Conservation (phyloP, 192 early-diverging fungal species). For the Coemansia sp. region DNA sequence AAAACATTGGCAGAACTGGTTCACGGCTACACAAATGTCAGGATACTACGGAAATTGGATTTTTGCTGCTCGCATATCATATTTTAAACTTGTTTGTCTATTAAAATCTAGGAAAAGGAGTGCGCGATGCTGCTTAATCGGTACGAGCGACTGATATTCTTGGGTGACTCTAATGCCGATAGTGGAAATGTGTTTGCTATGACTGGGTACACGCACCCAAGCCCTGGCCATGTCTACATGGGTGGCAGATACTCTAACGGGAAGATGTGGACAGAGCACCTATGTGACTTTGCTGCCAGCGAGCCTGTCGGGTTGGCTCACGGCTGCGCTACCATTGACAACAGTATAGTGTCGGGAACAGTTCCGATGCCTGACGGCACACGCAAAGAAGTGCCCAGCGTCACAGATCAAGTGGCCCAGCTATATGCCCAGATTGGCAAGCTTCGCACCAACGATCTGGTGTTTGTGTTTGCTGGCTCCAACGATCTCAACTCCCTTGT, state of each 20-base stretch:
- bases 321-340: conserved; percentile 48
- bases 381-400: conserved; percentile 28
- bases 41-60: not conserved
- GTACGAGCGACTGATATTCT: conserved; percentile 31
- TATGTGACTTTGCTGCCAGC: conserved; percentile 7
- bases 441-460: conserved; percentile 24
- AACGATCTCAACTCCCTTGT: conserved; percentile 49
- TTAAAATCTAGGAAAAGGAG: not conserved
- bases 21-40: not conserved
- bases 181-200: conserved; percentile 43
- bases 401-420: conserved; percentile 18
- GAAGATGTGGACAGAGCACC: conserved; percentile 37
- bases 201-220: conserved; percentile 22
- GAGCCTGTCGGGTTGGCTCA: conserved; percentile 27
- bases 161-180: conserved; percentile 49
- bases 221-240: conserved; percentile 26
- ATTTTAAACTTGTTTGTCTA: not conserved
- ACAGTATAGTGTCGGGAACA: conserved; percentile 27
- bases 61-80: too few relatives aligned
- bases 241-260: conserved; percentile 42
- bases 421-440: conserved; percentile 4
- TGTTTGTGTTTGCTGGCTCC: conserved; percentile 43
- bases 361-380: conserved; percentile 29
- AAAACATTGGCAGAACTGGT: not conserved
- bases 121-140: conserved; percentile 11